Base-by-base conservation (phyloP, 164 flowering plant genomes). In the Cinnamomum chago region DNA sequence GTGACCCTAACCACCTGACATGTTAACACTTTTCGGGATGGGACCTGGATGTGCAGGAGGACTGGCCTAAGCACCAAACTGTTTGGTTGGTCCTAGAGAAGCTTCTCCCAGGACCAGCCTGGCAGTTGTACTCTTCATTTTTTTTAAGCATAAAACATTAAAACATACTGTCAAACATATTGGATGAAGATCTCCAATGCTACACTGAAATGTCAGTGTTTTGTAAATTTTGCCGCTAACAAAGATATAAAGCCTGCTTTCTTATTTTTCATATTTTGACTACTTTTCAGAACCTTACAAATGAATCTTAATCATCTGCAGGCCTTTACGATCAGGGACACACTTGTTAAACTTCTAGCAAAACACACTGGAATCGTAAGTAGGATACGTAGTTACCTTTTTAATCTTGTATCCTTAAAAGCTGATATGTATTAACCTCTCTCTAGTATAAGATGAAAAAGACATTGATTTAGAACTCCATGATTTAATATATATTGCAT, bases 351-450 rank as follows among this genome's bases (percentile, higher is more conserved):
- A 76, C 93, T 94, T 70, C 65, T 96, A 70, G 86, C 95, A 30
- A 85, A 81, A 81, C 97, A 94, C 84, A 94, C 98, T 25, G 91
- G 88, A 73, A 90, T 89, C 83, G 98, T 94, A 79, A 88, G 94
- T 76, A 22, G 35, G 30, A 23, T 5, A 20, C 27, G 25, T 24
- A 67, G 51, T 67, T 35, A 18, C 47, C 47, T 70, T 47, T 65
- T 66, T 18, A 28, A 2, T 51, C 18, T 18, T 22, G 2, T 13
- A 40, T 40, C 20, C 65, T 76, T 68, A 5, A 30, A 18, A 25
- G 51, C 24, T 58, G 23, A 58, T 40, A 66, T 55, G 6, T 20
- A 55, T 5, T 15, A 15, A 55, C 17, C 60, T 3, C 17, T 55
- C n/a, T 20, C n/a, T 55, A 15, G 5, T 13, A 55, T 55, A 15